Evolutionary conservation across 352 stramenopile species (phyloP), one percentile per base, ranked within the genome.

Genomic region (Halophytophthora batemanensis): DNA sequence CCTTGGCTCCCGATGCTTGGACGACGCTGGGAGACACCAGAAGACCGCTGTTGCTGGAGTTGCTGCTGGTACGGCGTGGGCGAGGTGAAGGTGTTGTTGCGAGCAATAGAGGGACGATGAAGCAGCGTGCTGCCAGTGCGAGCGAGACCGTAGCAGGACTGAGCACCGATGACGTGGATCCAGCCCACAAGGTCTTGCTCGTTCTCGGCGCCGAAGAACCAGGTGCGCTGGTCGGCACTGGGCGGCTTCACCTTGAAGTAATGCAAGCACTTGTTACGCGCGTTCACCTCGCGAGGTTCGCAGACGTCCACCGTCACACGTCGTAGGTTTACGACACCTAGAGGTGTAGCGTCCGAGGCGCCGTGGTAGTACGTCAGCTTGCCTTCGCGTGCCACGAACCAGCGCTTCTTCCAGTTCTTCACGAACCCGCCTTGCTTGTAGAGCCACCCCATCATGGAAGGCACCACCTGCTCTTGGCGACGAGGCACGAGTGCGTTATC

Each of bases 381-480:
- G 4, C 80, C 80, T 34, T 91, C 82, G 7, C 76, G 77, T 15
- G 80, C 77, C 8, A 93, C 80, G 59, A 90, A 91, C 82, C 82
- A 93, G 38, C 82, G 70, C 38, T 84, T 84, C 54, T 90, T 93
- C 82, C 82, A 93, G 63, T 86, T 91, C 42, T 87, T 86, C 19
- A 93, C 72, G 22, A 93, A 90, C 2, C 82, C 82, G 31, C 78
- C 82, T 55, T 89, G 72, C 35, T 91, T 89, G 42, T 82, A 81
- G 36, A 91, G 46, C 74, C 76, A 90, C 3, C 78, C 79, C 61
- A 86, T 84, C 66, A 84, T 82, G 2, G 65, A 73, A 40, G 61
- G 60, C 14, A 53, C 68, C 29, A 61, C 21, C 34, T 76, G 54
- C 31, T 72, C 62, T 8, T 48, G 51, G 34, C 39, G 47, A 33